Conservation (phyloP, 169 alveolate species). For the Miamiensis avidus region DNA sequence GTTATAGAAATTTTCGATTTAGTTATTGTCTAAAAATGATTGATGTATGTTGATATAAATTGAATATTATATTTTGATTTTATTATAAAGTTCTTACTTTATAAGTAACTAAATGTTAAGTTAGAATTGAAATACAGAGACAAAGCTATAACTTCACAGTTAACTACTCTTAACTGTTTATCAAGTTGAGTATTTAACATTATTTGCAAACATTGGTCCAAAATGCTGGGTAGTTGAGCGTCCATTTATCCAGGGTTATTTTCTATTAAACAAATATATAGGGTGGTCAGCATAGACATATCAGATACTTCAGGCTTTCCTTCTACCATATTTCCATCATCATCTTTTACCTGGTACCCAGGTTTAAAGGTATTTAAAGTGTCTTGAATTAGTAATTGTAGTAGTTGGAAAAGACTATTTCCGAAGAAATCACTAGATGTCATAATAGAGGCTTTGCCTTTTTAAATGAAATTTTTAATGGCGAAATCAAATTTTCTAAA, state of each 20-base stretch:
- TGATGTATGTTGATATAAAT: too few species aligned
- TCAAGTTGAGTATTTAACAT: not conserved
- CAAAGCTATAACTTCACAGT: not conserved
- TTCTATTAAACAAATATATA: not conserved
- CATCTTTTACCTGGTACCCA: not conserved
- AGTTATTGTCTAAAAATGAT: not conserved
- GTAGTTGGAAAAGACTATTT: not conserved
- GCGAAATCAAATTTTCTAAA: not conserved
- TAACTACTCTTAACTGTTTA: not conserved
- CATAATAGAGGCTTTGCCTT: constrained; percentile 9
- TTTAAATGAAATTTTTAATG: constrained; percentile 18
- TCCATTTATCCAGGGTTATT: not conserved
- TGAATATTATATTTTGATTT: not conserved
- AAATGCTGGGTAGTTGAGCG: not conserved
- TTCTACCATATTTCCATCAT: too few species aligned
- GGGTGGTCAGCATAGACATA: not conserved
- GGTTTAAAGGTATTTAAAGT: not conserved
- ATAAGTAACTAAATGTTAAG: not conserved
- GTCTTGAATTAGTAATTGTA: not conserved
- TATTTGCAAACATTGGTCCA: too few species aligned
- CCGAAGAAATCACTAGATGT: constrained; percentile 19
- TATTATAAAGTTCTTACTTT: not conserved
- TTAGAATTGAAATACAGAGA: not conserved
- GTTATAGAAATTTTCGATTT: not conserved
- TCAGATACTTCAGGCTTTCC: not conserved